Conservation (phyloP, 208 protist genomes). For the Naegleria fowleri region DNA sequence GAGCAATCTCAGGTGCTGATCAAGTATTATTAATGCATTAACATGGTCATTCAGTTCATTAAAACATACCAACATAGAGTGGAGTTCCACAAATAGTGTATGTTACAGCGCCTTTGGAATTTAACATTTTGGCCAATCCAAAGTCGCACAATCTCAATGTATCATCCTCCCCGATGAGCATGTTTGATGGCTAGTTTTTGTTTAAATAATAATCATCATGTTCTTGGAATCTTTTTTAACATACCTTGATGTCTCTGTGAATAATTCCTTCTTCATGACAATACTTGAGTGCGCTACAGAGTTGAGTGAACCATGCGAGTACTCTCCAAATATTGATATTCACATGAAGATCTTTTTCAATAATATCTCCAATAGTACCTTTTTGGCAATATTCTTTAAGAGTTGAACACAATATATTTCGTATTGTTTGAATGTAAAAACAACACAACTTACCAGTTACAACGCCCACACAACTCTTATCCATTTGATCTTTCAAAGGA, state of each 20-base stretch:
- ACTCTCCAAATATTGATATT: background rate
- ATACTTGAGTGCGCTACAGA: background rate
- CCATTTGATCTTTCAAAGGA: background rate
- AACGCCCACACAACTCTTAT: background rate
- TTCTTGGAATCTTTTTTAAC: too few species aligned
- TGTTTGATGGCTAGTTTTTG: background rate
- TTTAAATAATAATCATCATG: background rate
- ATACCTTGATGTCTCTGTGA: constrained; percentile 8
- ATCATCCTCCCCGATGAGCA: background rate
- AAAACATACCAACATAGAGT: background rate
- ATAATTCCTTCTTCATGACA: constrained; percentile 2
- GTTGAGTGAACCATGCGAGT: background rate
- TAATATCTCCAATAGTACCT: constrained; percentile 6
- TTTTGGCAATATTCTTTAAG: background rate
- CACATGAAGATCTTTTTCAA: constrained; percentile 1
- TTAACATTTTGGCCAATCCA: background rate
- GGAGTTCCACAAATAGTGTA: background rate
- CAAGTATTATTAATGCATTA: too few species aligned
- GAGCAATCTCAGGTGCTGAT: background rate
- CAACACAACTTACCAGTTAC: background rate
- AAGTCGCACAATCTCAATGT: background rate
- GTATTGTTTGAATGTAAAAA: too few species aligned
- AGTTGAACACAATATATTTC: too few species aligned
- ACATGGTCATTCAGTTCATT: too few species aligned
- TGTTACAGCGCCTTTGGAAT: background rate